Conservation (phyloP, 371 early-diverging fungal species). For the Paraphysoderma sedebokerense region DNA sequence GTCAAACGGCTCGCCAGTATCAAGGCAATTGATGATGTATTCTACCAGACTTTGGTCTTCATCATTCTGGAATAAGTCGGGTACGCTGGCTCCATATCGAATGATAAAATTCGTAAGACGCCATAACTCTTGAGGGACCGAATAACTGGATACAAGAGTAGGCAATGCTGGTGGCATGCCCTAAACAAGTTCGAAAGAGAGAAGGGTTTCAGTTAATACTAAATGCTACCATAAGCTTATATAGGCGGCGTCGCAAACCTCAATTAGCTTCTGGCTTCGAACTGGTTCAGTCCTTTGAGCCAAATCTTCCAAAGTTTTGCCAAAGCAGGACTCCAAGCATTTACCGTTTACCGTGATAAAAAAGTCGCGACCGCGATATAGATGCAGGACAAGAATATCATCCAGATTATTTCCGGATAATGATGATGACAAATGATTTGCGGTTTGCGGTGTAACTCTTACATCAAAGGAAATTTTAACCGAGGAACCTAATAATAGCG, state of each 20-base stretch:
- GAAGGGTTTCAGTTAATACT: not conserved
- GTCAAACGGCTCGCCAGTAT: conserved; percentile 56
- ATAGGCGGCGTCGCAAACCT: too few relatives aligned
- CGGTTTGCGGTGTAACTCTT: too few relatives aligned
- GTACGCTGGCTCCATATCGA: not conserved
- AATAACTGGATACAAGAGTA: not conserved
- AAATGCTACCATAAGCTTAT: too few relatives aligned
- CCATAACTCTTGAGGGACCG: not conserved
- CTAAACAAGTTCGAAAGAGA: not conserved
- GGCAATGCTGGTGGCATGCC: not conserved
- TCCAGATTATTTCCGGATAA: too few relatives aligned
- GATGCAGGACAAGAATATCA: conserved; percentile 62
- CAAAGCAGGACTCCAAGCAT: conserved; percentile 58
- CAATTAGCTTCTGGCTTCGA: too few relatives aligned
- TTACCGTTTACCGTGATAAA: conserved; percentile 54
- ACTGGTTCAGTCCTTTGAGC: conserved; percentile 35
- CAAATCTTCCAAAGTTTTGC: conserved; percentile 40
- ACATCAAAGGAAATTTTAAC: too few relatives aligned
- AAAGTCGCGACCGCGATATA: conserved; percentile 63
- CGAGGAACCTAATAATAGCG: too few relatives aligned
- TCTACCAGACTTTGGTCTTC: conserved; percentile 46
- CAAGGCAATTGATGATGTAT: conserved; percentile 63
- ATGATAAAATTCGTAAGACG: not conserved
- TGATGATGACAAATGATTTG: too few relatives aligned
- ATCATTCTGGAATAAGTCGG: conserved; percentile 37